Evolutionary conservation across 805 yeast genomes (phyloP), one percentile per base, ranked within the genome.

Genomic region (Saturnispora gosingensis): DNA sequence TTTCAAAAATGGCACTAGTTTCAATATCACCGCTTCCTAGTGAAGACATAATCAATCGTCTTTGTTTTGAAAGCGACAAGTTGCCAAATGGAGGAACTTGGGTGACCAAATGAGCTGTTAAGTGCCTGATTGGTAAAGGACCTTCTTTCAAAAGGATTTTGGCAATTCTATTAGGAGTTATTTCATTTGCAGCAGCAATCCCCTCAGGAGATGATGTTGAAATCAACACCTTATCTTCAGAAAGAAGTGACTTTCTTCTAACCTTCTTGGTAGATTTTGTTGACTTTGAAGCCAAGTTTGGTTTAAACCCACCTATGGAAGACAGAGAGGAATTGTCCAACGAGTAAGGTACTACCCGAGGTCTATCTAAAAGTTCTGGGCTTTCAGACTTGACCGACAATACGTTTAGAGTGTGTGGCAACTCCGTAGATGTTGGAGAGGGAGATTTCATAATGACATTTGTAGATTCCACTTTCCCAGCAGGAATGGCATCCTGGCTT

Each of bases 141-240:
- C 97, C 97, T 56, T 85, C 85, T 36, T 77, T 67, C 42, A 81
- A 68, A 51, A 89, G 72, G 49, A 90, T 68, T 34, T 75, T 76
- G 22, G 95, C 87, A 52, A 89, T 71, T 59, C 88, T 76, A 48
- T 82, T 78, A 6, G 96, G 85, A 0, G 96, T 88, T 27, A 89
- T 89, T 58, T 83, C 79, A 45, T 85, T 76, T 3, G 96, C 96
- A 8, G 93, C 93, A 8, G 88, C 90, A 46, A 88, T 77, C 1
- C 95, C 96, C 54, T 82, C 87, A 0, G 96, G 95, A 5, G 93
- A 84, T 39, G 90, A 83, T 0, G 96, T 88, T 5, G 87, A 80
- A 45, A 85, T 67, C 44, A 69, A 51, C 2, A 58, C 53, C 38
- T 64, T 62, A 36, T 62, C 59, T 13, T 65, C 69, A 32, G 60